Conservation (phyloP, 2,329 filamentous ascomycete species). For the Pseudohalonectria lignicola region DNA sequence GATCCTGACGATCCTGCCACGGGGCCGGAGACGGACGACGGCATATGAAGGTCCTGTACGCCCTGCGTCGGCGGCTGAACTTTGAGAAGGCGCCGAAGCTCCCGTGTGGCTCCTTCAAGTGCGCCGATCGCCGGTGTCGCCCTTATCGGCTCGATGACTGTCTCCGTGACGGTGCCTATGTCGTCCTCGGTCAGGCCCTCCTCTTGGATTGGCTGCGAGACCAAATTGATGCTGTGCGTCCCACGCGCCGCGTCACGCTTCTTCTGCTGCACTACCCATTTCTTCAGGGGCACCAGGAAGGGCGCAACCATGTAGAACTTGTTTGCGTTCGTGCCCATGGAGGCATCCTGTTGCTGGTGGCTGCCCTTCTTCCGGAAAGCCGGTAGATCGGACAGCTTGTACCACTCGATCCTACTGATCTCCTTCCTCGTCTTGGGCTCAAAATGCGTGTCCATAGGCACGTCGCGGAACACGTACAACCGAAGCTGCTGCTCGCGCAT, state of each 20-base stretch:
- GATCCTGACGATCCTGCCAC: too few relatives aligned
- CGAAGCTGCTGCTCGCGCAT: constrained; percentile 91
- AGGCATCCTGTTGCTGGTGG: constrained; percentile 44
- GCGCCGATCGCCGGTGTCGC: constrained; percentile 30
- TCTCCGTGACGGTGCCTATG: constrained; percentile 25
- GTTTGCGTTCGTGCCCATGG: constrained; percentile 53
- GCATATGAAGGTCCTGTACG: too few relatives aligned
- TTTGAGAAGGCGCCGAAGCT: constrained; percentile 44
- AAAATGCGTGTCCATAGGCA: constrained; percentile 80
- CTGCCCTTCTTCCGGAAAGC: constrained; percentile 61
- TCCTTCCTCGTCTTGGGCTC: constrained; percentile 90
- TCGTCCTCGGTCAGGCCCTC: constrained; percentile 55
- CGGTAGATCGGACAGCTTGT: constrained; percentile 78
- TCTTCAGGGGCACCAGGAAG: constrained; percentile 74
- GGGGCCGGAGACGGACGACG: too few relatives aligned
- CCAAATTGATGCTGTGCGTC: constrained; percentile 26
- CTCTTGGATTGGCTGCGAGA: constrained; percentile 34
- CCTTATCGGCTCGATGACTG: too few relatives aligned
- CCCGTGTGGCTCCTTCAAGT: constrained; percentile 37
- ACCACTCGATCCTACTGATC: constrained; percentile 96
- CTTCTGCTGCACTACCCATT: constrained; percentile 81
- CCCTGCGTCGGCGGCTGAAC: constrained; percentile 42
- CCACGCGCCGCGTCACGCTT: constrained; percentile 50
- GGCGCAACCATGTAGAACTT: constrained; percentile 99
- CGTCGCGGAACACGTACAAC: constrained; percentile 81